Evolutionary conservation across 208 protist genomes (phyloP).

Genomic region (Acanthamoeba lenticulata): DNA sequence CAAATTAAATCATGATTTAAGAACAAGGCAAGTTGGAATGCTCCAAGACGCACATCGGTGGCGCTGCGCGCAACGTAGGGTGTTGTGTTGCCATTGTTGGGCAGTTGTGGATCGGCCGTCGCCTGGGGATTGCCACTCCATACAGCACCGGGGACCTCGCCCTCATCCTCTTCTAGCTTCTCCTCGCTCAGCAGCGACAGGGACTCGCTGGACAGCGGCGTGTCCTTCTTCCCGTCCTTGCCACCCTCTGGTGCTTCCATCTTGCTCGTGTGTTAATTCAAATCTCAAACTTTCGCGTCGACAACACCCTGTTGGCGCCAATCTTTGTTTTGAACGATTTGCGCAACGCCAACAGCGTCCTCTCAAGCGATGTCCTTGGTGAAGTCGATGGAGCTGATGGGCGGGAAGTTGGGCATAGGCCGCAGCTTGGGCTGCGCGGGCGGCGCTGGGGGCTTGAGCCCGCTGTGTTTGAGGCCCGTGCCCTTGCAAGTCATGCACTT

Average conservation of each 20-base stretch:
- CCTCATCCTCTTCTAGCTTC: slow-evolving; percentile 19
- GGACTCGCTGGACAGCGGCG: neutral
- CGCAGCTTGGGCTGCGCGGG: neutral
- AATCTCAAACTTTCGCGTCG: no score
- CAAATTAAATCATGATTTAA: neutral
- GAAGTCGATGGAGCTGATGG: neutral
- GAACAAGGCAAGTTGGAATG: no score
- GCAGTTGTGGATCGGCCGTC: neutral
- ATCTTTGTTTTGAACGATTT: no score
- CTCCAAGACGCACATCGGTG: neutral
- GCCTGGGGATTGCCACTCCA: neutral
- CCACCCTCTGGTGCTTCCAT: slow-evolving; percentile 1
- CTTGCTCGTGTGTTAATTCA: neutral
- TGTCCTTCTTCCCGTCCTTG: neutral
- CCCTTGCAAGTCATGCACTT: neutral
- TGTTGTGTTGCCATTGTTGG: neutral
- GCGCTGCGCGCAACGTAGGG: neutral
- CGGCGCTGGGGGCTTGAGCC: neutral
- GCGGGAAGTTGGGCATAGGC: neutral
- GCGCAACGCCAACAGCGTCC: no score
- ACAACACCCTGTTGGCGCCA: neutral
- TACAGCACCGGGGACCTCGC: neutral
- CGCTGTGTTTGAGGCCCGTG: neutral
- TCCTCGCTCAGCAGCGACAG: slow-evolving; percentile 17
- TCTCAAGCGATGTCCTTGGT: neutral